Base-by-base conservation (phyloP, 495 filamentous ascomycete species). In the Penicillium turbatum region DNA sequence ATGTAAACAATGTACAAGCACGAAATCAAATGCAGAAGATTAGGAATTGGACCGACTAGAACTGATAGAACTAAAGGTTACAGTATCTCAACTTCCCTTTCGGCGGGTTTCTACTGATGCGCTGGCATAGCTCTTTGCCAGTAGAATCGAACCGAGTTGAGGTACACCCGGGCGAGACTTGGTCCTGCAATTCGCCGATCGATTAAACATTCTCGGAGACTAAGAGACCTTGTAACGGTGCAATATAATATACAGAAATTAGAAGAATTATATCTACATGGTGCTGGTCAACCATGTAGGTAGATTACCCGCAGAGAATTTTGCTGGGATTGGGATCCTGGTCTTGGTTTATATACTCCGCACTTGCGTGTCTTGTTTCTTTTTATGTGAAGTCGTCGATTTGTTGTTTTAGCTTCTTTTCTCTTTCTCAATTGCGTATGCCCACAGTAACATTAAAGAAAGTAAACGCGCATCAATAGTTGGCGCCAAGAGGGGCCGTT, bases 101-200 rank as follows among this genome's bases (percentile, higher is more conserved):
- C 54, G 53, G 60, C 57, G 49, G 54, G 53, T 65, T 61, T 64
- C 4, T 60, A 63, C 76, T 88, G 90, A 90, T 96, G 90, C 83
- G 90, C 78, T 96, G 90, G 90, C 90, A 86, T 85, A 72, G 77
- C 77, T 88, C 79, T 75, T 83, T 81, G 78, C 90, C 89, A 93
- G 86, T 88, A 75, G 81, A 65, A 61, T 64, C 39, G 46, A 62
- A 53, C 83, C 79, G 74, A 82, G 72, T 59, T 40, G 56, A 66
- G 54, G 48, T 38, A 53, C 59, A 6, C 15, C 35, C 50, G 59
- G 39, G 46, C 44, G 35, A 47, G 53, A 48, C 37, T 48, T 29
- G 56, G 62, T 42, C 45, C 41, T 60, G 60, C 60, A 61, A 66
- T 61, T 61, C 53, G 63, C 57, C 55, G 60, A 66, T 63, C 60